phyloP scores from a whole-genome alignment of 768 basidiomycete genomes.

The Auricularia sp. region DNA sequence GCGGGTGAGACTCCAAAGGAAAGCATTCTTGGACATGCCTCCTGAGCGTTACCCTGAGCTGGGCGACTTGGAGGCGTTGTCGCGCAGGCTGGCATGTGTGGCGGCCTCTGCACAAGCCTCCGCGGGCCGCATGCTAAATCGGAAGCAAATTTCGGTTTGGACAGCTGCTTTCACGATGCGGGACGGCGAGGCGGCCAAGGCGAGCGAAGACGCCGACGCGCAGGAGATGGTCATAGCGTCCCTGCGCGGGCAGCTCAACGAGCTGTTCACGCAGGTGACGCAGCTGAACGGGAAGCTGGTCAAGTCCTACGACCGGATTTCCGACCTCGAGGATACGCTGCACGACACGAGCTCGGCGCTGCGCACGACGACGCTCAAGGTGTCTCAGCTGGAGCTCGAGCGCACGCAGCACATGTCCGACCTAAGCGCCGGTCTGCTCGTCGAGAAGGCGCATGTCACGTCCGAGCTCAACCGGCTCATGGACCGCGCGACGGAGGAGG shows the following conservation, averaged over 20 bases:
- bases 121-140: too few species aligned
- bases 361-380: conserved; percentile 50
- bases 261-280: conserved; percentile 82
- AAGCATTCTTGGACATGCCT: too few species aligned
- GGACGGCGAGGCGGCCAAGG: background rate
- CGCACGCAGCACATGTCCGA: conserved; percentile 80
- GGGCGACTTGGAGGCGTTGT: too few species aligned
- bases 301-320: conserved; percentile 80
- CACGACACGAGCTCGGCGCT: conserved; percentile 54
- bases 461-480: conserved; percentile 86
- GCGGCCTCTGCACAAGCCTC: too few species aligned
- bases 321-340: conserved; percentile 84
- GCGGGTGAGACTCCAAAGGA: too few species aligned
- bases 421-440: conserved; percentile 81
- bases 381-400: conserved; percentile 75
- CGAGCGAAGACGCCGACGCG: conserved; percentile 34
- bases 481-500: conserved; percentile 92
- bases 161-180: background rate
- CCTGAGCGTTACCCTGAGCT: too few species aligned
- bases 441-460: conserved; percentile 86
- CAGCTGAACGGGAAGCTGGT: conserved; percentile 91
- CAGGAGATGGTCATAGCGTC: conserved; percentile 76
- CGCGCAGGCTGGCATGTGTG: too few species aligned
- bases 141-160: background rate
- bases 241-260: conserved; percentile 69